Base-by-base conservation (phyloP, 2,329 filamentous ascomycete species). In the Aurifilum marmelostoma region DNA sequence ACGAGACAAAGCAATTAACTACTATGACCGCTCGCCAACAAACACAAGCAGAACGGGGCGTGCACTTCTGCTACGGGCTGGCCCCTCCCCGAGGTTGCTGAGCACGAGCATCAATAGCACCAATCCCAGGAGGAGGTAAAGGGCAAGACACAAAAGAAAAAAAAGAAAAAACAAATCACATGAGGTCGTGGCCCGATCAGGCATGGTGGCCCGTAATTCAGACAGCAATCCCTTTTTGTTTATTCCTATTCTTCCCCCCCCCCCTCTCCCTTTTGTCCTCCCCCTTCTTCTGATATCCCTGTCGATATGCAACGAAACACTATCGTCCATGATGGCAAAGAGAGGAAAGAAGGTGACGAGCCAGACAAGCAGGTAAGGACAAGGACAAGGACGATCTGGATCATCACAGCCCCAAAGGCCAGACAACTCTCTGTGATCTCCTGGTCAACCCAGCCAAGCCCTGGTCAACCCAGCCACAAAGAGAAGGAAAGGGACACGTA, bases 301-400 rank as follows among this genome's bases (percentile, higher is more conserved):
- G 61, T 34, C 39, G 21, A 50, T 63, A 50, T 16, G 3, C 24
- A 43, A 32, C 37, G 61, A 63, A 29, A 63, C 61, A 50, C 41
- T 47, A 62, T 43, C 59, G 27, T 27, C 11, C 21, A 47, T n/a
- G 18, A 47, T 47, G 21, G 24, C 39, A 50, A 9, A 47, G 61
- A 63, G 61, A 47, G 16, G 60, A 34, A n/a, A n/a, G n/a, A n/a
- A n/a, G n/a, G 60, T n/a, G 27, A 63, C 60, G 16, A 50, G 41
- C 24, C 24, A 32, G 9, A 56, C 6, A 39, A 18, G 29, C 41
- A 41, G 60, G 32, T 27, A 12, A 39, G 4, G 37, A n/a, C n/a
- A 34, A 34, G 16, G 18, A 47, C 16, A 47, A 18, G 43, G 37
- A 58, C 8, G 47, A 43, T 63, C 41, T 63, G 61, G n/a, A 21